Evolutionary conservation across 1,139 yeast species (phyloP).

Genomic region (Candida glucosophila): DNA sequence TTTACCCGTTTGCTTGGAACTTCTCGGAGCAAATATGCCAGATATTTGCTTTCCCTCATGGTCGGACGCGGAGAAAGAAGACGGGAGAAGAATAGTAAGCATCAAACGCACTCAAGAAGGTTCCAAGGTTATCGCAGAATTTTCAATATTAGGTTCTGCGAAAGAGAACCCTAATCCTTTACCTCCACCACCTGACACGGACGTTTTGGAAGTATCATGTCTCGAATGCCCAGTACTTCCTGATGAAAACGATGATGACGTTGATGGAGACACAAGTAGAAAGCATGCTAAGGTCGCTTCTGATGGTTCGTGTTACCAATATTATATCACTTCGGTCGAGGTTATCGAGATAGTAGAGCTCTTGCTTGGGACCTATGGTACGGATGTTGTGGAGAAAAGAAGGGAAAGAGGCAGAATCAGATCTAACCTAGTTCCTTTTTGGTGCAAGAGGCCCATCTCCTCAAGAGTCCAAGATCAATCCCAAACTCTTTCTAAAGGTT

Average conservation of each 20-base stretch:
- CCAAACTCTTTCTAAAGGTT: constrained; percentile 4
- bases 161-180: constrained; percentile 34
- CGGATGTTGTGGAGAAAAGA: constrained; percentile 42
- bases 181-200: constrained; percentile 32
- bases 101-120: constrained; percentile 47
- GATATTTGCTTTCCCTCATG: constrained; percentile 45
- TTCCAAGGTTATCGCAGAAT: constrained; percentile 36
- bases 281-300: constrained; percentile 8
- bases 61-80: constrained; percentile 36
- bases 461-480: constrained; percentile 32
- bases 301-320: constrained; percentile 23
- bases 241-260: constrained; percentile 17
- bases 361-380: constrained; percentile 40
- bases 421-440: constrained; percentile 59
- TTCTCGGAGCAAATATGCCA: constrained; percentile 35
- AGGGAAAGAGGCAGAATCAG: constrained; percentile 57
- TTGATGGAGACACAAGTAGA: constrained; percentile 17
- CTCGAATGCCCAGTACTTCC: constrained; percentile 34
- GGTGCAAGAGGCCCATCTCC: constrained; percentile 54
- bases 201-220: constrained; percentile 53
- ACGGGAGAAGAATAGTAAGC: constrained; percentile 48
- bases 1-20: constrained; percentile 37
- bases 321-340: constrained; percentile 58
- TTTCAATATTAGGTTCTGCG: constrained; percentile 46
- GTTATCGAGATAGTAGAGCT: constrained; percentile 57